Evolutionary conservation across 106 monocot species (phyloP).

Genomic region (Chionographis japonica): DNA sequence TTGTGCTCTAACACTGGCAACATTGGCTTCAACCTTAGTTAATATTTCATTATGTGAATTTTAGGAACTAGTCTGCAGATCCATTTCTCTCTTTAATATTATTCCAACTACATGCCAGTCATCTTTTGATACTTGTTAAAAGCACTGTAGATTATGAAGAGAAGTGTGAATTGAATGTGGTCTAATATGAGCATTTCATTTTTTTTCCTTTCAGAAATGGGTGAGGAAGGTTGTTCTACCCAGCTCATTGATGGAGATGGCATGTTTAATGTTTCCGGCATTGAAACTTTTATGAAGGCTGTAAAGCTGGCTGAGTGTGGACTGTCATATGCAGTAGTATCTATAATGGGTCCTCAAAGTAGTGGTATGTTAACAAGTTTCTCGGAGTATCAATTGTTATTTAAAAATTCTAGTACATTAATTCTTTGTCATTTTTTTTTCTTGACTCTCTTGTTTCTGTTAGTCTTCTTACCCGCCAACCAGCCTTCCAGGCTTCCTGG

Average conservation of each 20-base stretch:
- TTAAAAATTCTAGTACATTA: too few relatives aligned
- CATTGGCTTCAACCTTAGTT: too few relatives aligned
- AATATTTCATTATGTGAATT: too few relatives aligned
- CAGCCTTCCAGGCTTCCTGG: too few relatives aligned
- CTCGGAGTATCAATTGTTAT: neutral
- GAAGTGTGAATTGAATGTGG: too few relatives aligned
- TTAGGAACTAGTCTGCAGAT: too few relatives aligned
- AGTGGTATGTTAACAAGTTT: conserved; percentile 45
- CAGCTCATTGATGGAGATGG: conserved; percentile 76
- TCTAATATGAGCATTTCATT: conserved; percentile 4
- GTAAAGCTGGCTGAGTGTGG: conserved; percentile 62
- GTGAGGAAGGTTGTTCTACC: conserved; percentile 30
- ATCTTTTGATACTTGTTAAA: too few relatives aligned
- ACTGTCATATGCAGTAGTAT: conserved; percentile 70
- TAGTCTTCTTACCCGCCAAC: neutral
- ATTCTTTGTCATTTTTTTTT: neutral
- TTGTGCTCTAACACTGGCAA: too few relatives aligned
- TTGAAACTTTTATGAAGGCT: conserved; percentile 42
- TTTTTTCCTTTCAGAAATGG: conserved; percentile 41
- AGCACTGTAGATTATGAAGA: too few relatives aligned
- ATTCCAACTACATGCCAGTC: too few relatives aligned
- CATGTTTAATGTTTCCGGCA: conserved; percentile 40
- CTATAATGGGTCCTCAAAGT: conserved; percentile 88
- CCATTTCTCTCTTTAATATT: too few relatives aligned
- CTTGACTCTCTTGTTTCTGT: neutral